Percentiles rank a stretch among this genome's conserved stretches.
These are phyloP conservation scores for Suillus cothurnatus DNA, from an alignment of 768 basidiomycete genomes.

Conservation along the genomic window DNA sequence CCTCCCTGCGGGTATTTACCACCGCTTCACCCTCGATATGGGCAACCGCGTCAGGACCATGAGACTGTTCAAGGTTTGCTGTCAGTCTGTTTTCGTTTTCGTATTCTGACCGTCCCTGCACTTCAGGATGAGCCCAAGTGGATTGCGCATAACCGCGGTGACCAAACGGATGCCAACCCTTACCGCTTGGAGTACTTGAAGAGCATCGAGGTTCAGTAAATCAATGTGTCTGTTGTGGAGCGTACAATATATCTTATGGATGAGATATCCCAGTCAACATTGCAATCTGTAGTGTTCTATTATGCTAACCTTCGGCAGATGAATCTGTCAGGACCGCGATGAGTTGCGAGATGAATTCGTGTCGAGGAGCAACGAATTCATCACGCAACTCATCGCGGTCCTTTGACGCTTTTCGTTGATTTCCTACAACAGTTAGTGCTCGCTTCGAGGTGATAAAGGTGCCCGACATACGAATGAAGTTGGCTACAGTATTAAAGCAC, in stretches of 20 bases:
- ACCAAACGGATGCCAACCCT: constrained; percentile 63
- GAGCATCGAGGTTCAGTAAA: constrained; percentile 41
- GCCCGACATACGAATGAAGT: too few relatives aligned
- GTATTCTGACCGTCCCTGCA: not conserved
- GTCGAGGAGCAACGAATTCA: not conserved
- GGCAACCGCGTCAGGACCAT: constrained; percentile 69
- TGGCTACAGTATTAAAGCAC: too few relatives aligned
- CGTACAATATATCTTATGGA: not conserved
- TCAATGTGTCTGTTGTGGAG: not conserved
- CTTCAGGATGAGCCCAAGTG: constrained; percentile 91
- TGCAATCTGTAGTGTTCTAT: not conserved
- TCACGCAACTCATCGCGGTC: not conserved
- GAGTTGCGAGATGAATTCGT: too few relatives aligned
- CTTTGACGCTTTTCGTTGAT: not conserved
- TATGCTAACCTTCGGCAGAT: not conserved
- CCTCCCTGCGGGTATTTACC: constrained; percentile 87
- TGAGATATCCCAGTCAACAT: not conserved
- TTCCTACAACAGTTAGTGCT: not conserved
- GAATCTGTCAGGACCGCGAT: too few relatives aligned
- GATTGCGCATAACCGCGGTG: constrained; percentile 71
- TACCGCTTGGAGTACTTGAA: constrained; percentile 62
- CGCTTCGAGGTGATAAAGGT: too few relatives aligned
- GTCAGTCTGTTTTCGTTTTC: not conserved
- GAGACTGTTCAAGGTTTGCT: constrained; percentile 77
- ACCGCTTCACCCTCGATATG: constrained; percentile 89